A percentile compares a stretch with the other conserved stretches of the same genome.
phyloP scores from a whole-genome alignment of 169 alveolate genomes.

The Eimeria tenella region DNA sequence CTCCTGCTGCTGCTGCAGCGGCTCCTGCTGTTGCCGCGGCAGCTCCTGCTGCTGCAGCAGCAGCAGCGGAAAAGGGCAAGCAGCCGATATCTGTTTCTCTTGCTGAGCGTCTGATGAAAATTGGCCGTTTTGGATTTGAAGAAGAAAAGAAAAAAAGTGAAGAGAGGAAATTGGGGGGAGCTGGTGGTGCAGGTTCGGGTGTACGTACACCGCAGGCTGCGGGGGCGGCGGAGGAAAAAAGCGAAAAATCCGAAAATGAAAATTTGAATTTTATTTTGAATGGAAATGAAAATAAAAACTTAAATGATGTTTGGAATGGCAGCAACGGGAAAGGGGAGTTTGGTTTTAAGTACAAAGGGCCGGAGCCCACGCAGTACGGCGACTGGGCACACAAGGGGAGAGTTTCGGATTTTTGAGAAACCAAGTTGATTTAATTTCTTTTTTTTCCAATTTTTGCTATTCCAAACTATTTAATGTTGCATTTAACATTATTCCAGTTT shows the following conservation, averaged over 20 bases:
- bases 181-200: neutral
- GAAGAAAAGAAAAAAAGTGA: neutral
- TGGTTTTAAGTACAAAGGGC: slow-evolving; percentile 86
- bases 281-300: neutral
- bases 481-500: neutral
- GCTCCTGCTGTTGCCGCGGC: no score
- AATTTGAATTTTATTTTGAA: no score
- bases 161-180: neutral
- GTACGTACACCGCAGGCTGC: neutral
- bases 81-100: neutral
- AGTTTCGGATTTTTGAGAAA: slow-evolving; percentile 83
- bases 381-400: slow-evolving; percentile 90
- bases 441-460: neutral
- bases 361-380: slow-evolving; percentile 87
- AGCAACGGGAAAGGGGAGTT: slow-evolving; percentile 80
- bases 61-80: no score
- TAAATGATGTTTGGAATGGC: neutral
- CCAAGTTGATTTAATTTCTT: neutral
- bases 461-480: neutral
- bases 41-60: no score
- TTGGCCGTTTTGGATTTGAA: no score
- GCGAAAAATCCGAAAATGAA: neutral
- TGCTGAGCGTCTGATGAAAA: neutral
- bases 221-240: neutral
- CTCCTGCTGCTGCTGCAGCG: no score